These are phyloP conservation scores for Globisporangium alternatum DNA, from an alignment of 352 stramenopile genomes.

Conservation along the genomic window DNA sequence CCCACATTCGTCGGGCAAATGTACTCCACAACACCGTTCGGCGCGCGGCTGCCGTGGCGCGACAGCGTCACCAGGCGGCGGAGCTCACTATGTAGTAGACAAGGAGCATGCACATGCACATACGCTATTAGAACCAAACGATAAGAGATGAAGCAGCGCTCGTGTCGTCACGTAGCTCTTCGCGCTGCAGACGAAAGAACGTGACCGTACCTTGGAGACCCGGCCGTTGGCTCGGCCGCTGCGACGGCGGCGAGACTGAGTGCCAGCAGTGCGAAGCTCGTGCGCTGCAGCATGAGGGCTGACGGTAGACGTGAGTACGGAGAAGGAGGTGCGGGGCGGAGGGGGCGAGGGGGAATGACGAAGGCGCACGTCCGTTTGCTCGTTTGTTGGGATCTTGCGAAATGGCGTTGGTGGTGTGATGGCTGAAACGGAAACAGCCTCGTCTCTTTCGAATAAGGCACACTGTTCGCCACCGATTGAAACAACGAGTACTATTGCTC, in stretches of 20 bases:
- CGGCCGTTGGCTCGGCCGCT: background rate
- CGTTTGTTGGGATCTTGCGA: conserved; percentile 5
- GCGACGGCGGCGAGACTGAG: background rate
- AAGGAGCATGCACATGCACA: background rate
- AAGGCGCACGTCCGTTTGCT: background rate
- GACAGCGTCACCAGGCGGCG: conserved; percentile 75
- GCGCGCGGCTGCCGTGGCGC: conserved; percentile 74
- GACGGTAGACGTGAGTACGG: background rate
- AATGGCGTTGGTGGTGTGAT: conserved; percentile 2
- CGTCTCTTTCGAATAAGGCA: conserved; percentile 5
- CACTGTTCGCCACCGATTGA: background rate
- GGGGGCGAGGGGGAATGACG: background rate
- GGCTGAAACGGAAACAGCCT: conserved; percentile 7
- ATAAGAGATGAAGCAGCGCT: background rate
- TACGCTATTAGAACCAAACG: background rate
- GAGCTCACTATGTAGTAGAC: conserved; percentile 43
- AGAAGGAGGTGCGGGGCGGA: background rate
- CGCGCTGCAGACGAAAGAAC: background rate
- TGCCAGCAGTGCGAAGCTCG: conserved; percentile 7
- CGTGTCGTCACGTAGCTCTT: background rate
- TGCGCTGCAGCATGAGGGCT: conserved; percentile 9
- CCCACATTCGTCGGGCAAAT: conserved; percentile 64
- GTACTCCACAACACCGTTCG: conserved; percentile 54
- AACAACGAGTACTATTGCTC: background rate
- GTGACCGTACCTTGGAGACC: conserved; percentile 6